Base-by-base conservation (phyloP, 495 filamentous ascomycete genomes). In the Aspergillus diversus region DNA sequence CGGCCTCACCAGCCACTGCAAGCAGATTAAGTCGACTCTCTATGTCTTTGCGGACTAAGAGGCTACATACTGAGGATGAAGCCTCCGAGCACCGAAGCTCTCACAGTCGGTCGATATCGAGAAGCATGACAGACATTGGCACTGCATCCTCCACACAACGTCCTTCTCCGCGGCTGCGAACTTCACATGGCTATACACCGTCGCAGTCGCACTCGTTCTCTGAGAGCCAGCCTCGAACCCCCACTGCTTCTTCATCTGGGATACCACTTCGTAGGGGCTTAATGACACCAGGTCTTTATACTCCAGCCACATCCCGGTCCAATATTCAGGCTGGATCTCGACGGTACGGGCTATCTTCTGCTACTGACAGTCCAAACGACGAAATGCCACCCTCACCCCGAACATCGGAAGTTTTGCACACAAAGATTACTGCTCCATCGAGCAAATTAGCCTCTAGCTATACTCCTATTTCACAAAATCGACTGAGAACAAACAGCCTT, bases 301-400 rank as follows among this genome's bases (percentile, higher is more conserved):
- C 78, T 3, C 79, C 82, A n/a, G 68, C 74, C 17, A 76, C 79
- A 16, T 71, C 80, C 9, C 73, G 77, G 56, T 70, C 75, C 37
- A 79, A 73, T 54, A 76, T 81, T 58, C 80, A 81, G 59, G 77
- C 75, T 15, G 80, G 79, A 31, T 79, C 73, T n/a, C 76, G 80
- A 27, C 73, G 80, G n/a, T 84, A 82, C 55, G 78, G 76, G 3
- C 52, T 76, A 15, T 65, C 73, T 17, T 55, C 77, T n/a, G 59
- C 72, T 50, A 56, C 33, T 52, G 64, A 66, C 33, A 56, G 47
- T 5, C 8, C 64, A 2, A 55, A 11, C 8, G 76, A 80, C 16
- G 70, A 73, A 31, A 57, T 52, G 42, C 60, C 65, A 33, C 55
- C 64, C 13, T 57, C 68, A 8, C 66, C 73, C 21, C 70, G 66